Conservation (phyloP, 2,329 filamentous ascomycete genomes). For the Diplodia seriata region DNA sequence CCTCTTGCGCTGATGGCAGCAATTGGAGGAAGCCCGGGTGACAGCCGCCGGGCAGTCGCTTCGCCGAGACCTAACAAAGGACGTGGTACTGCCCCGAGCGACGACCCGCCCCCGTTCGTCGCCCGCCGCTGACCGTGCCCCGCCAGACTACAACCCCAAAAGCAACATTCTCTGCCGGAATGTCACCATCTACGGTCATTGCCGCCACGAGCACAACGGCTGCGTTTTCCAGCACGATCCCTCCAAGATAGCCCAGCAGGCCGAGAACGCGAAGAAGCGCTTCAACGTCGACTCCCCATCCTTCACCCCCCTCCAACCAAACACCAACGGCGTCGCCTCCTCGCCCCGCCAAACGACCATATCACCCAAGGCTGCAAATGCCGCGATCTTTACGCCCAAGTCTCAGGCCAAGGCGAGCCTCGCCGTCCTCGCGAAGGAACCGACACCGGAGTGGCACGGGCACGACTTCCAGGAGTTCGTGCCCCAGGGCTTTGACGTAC, state of each 20-base stretch:
- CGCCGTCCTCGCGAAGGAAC: conserved; percentile 53
- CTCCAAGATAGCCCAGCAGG: conserved; percentile 63
- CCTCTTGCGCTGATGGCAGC: conserved; percentile 33
- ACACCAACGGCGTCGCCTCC: conserved; percentile 56
- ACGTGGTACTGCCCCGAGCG: conserved; percentile 29
- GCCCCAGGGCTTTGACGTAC: conserved; percentile 61
- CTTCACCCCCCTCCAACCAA: conserved; percentile 75
- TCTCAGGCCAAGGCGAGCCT: conserved; percentile 44
- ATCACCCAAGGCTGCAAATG: conserved; percentile 88
- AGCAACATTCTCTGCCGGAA: conserved; percentile 93
- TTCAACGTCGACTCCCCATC: conserved; percentile 96
- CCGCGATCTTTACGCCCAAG: conserved; percentile 82
- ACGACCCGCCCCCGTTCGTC: conserved; percentile 5
- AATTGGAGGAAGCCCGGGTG: conserved; percentile 34
- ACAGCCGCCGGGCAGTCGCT: conserved; percentile 33
- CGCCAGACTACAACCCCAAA: conserved; percentile 32
- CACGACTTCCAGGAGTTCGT: conserved; percentile 61
- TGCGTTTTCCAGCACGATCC: conserved; percentile 90
- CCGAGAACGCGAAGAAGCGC: conserved; percentile 70
- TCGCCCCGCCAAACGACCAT: conserved; percentile 74
- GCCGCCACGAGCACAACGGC: conserved; percentile 82
- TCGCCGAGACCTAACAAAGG: conserved; percentile 33
- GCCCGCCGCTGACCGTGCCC: conserved; percentile 15
- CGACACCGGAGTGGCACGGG: conserved; percentile 56
- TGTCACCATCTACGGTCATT: conserved; percentile 91